Conservation (phyloP, 1,284 basidiomycete species). For the Inonotus hispidus region DNA sequence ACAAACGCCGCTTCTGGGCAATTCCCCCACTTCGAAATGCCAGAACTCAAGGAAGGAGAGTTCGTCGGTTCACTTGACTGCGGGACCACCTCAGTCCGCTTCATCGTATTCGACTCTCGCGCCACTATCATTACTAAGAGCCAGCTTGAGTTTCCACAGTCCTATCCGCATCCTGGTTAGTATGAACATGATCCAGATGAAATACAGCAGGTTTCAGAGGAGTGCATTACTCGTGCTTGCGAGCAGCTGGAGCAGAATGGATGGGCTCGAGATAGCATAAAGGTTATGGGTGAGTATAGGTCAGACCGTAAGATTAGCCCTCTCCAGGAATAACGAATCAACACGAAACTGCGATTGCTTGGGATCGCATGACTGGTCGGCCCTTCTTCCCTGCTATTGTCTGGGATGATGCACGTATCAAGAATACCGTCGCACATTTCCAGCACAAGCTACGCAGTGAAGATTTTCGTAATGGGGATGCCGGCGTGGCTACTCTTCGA, state of each 20-base stretch:
- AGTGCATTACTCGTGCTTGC: conserved; percentile 74
- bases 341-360: conserved; percentile 92
- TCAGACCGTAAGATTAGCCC: conserved; percentile 16
- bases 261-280: conserved; percentile 75
- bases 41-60: conserved; percentile 50
- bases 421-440: conserved; percentile 74
- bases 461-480: conserved; percentile 72
- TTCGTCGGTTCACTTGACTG: conserved; percentile 90
- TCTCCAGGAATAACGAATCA: conserved; percentile 90
- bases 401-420: conserved; percentile 94
- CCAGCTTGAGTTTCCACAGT: conserved; percentile 89
- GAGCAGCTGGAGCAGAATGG: conserved; percentile 71
- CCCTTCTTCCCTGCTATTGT: conserved; percentile 89
- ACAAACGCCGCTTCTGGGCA: neutral
- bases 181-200: conserved; percentile 92
- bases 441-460: conserved; percentile 67
- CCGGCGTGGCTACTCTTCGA: conserved; percentile 61
- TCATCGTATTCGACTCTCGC: conserved; percentile 89
- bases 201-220: conserved; percentile 73
- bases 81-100: conserved; percentile 90
- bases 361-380: conserved; percentile 88
- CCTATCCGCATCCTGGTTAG: conserved; percentile 93
- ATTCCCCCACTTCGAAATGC: neutral
- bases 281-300: conserved; percentile 75
- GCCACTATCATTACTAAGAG: conserved; percentile 85